Evolutionary conservation across 1,284 basidiomycete species (phyloP).

Genomic region (Rugosomyces carneus): DNA sequence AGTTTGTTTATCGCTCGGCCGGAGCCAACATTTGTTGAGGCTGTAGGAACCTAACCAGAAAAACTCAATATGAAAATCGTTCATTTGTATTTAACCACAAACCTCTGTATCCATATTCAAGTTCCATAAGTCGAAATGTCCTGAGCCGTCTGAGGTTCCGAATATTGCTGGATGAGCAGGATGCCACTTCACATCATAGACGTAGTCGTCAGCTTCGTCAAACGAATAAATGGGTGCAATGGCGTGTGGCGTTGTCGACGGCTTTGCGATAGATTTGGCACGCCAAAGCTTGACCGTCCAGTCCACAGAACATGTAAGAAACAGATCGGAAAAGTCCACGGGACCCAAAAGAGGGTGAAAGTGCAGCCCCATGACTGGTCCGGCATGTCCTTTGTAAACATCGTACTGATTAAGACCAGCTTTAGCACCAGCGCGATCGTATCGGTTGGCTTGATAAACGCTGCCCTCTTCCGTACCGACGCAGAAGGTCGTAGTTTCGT

Average conservation of each 20-base stretch:
- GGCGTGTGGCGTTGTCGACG: conserved; percentile 49
- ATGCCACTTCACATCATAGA: conserved; percentile 99
- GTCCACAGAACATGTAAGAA: conserved; percentile 86
- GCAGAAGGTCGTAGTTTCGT: conserved; percentile 94
- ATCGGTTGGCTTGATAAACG: conserved; percentile 91
- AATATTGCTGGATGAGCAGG: conserved; percentile 92
- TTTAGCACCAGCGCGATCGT: conserved; percentile 94
- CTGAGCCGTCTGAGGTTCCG: conserved; percentile 89
- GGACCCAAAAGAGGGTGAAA: conserved; percentile 91
- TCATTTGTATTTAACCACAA: conserved; percentile 22
- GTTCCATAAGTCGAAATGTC: conserved; percentile 96
- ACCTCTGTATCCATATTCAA: conserved; percentile 93
- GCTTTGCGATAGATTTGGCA: conserved; percentile 62
- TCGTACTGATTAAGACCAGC: conserved; percentile 91
- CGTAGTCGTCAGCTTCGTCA: conserved; percentile 95
- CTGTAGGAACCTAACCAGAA: conserved; percentile 62
- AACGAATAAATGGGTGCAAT: conserved; percentile 83
- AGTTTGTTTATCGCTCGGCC: conserved; percentile 91
- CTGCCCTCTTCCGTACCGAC: conserved; percentile 97
- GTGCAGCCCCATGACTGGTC: conserved; percentile 88
- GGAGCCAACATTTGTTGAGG: conserved; percentile 67
- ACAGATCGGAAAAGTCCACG: conserved; percentile 93
- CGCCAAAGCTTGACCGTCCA: conserved; percentile 98
- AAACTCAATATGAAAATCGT: conserved; percentile 6
- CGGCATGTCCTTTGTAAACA: conserved; percentile 88